phyloP scores from a whole-genome alignment of 352 stramenopile species.

The Thraustotheca clavata region DNA sequence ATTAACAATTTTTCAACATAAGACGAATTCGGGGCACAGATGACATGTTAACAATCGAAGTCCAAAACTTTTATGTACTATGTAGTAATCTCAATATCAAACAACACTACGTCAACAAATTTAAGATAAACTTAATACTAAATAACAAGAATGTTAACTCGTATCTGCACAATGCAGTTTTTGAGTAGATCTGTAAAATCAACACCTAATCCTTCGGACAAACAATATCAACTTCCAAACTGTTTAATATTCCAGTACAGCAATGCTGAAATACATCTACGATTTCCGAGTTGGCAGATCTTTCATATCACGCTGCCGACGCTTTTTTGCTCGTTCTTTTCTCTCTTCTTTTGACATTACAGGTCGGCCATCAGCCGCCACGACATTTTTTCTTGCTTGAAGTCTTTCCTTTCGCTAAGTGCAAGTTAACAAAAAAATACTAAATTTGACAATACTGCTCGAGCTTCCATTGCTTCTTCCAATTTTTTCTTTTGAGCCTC shows the following conservation, averaged over 20 bases:
- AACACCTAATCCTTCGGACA: not conserved
- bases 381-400: constrained; percentile 41
- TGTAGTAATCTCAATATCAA: no score
- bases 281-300: constrained; percentile 49
- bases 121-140: no score
- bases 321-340: constrained; percentile 51
- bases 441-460: not conserved
- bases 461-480: constrained; percentile 22
- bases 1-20: not conserved
- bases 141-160: no score
- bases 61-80: no score
- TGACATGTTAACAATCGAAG: no score
- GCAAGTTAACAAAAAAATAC: not conserved
- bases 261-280: not conserved
- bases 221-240: not conserved
- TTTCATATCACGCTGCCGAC: constrained; percentile 56
- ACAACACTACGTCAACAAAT: not conserved
- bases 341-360: constrained; percentile 58
- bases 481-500: constrained; percentile 25
- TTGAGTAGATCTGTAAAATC: not conserved
- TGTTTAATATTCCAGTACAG: not conserved
- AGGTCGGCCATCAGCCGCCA: constrained; percentile 45
- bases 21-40: no score
- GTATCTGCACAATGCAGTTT: not conserved
- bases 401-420: constrained; percentile 20